A percentile compares a stretch with the other conserved stretches of the same genome.
Conservation (phyloP, 345 rosid species). For the Dovyalis caffra region DNA sequence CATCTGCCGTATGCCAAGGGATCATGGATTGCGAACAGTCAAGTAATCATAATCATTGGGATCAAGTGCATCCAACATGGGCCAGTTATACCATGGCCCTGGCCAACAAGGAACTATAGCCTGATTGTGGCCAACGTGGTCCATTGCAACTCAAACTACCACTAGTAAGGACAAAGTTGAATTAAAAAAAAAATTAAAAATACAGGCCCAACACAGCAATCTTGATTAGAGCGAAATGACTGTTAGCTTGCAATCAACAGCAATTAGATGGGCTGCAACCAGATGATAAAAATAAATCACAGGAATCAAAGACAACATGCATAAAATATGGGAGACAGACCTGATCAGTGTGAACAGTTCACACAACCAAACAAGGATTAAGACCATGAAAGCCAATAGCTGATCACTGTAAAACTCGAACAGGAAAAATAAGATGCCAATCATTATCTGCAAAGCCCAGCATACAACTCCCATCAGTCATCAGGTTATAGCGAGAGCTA, state of each 20-base stretch:
- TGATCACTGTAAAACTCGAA: slow-evolving; percentile 98
- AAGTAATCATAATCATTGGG: not conserved
- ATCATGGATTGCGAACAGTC: not conserved
- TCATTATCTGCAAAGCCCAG: slow-evolving; percentile 84
- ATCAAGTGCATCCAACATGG: not conserved
- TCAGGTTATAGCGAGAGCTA: not conserved
- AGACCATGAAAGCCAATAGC: slow-evolving; percentile 97
- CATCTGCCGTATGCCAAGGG: not conserved
- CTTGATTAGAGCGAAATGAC: not conserved
- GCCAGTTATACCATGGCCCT: not conserved
- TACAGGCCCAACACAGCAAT: not conserved
- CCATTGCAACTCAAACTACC: not conserved
- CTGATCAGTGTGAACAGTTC: slow-evolving; percentile 94
- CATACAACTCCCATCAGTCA: slow-evolving; percentile 4
- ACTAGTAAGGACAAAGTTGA: not conserved
- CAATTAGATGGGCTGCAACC: not conserved
- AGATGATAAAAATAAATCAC: not conserved
- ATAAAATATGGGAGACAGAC: slow-evolving; percentile 38
- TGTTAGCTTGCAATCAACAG: not conserved
- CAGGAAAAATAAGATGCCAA: slow-evolving; percentile 91
- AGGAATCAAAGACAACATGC: slow-evolving; percentile 1
- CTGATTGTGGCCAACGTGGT: not conserved
- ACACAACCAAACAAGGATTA: slow-evolving; percentile 97
- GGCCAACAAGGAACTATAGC: not conserved
- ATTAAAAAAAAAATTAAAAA: not conserved